These are phyloP conservation scores for Berberis vulgaris DNA, from an alignment of 164 flowering plant species.

Conservation along the genomic window DNA sequence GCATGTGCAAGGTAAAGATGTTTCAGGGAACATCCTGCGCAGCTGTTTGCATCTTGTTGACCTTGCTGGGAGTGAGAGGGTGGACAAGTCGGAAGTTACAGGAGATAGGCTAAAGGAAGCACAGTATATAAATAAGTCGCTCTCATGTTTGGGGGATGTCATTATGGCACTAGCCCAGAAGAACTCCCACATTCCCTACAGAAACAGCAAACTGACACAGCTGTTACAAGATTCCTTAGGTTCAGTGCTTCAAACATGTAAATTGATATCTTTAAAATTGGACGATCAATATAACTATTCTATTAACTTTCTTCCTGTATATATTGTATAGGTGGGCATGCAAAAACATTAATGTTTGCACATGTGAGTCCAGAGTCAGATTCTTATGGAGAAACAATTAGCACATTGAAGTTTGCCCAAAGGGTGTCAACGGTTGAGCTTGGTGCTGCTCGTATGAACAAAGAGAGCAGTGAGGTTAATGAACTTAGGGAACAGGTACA, in stretches of 20 bases:
- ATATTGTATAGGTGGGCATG: slow-evolving; percentile 57
- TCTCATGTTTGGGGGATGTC: slow-evolving; percentile 85
- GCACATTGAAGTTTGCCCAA: slow-evolving; percentile 81
- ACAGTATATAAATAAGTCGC: slow-evolving; percentile 69
- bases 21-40: slow-evolving; percentile 35
- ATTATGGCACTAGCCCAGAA: slow-evolving; percentile 79
- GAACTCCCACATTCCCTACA: slow-evolving; percentile 71
- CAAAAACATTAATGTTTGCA: slow-evolving; percentile 87
- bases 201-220: slow-evolving; percentile 93
- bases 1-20: slow-evolving; percentile 55
- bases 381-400: slow-evolving; percentile 61
- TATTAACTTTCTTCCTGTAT: slow-evolving; percentile 5
- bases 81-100: slow-evolving; percentile 73
- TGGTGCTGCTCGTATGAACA: slow-evolving; percentile 74
- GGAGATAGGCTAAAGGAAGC: slow-evolving; percentile 83
- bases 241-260: slow-evolving; percentile 9
- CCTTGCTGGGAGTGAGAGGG: slow-evolving; percentile 82
- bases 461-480: slow-evolving; percentile 61
- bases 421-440: slow-evolving; percentile 80
- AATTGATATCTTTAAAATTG: background rate
- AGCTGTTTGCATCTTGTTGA: slow-evolving; percentile 73
- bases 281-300: background rate
- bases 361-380: slow-evolving; percentile 87
- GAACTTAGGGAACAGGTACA: slow-evolving; percentile 77
- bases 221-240: slow-evolving; percentile 85